Evolutionary conservation across 352 stramenopile species (phyloP), one percentile per base, ranked within the genome.

Genomic region (Globisporangium heterothallicum): DNA sequence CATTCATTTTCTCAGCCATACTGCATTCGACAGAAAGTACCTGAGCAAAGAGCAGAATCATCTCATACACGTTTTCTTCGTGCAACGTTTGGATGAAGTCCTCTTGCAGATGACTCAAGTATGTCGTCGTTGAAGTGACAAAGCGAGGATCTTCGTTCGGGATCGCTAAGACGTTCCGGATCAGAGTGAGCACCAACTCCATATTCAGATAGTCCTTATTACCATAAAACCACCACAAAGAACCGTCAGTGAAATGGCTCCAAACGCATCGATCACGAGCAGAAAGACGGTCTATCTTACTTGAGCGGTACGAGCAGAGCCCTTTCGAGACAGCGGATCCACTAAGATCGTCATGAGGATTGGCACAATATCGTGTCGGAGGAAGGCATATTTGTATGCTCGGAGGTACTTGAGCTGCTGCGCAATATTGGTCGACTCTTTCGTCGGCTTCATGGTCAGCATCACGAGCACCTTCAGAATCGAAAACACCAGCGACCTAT

Each of bases 381-480:
- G 61, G 67, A 95, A 93, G 48, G 86, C 85, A 59, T 86, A 64
- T 54, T 95, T 95, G 70, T 95, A 95, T 26, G 74, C 72, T 24
- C 81, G 61, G 9, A 95, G 56, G 53, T 89, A 92, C 63, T 79
- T 79, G 30, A 93, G 59, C 49, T 95, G 83, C 49, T 90, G 68
- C 7, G 79, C 74, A 26, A 92, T 72, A 50, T 93, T 86, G 38
- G 70, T 86, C 29, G 83, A 93, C 41, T 94, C 81, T 21, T 70
- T 72, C 4, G 79, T 50, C 1, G 84, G 85, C 41, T 88, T 88
- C 82, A 91, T 95, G 2, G 85, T 95, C 32, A 95, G 70, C 85
- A 95, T 94, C 22, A 94, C 84, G 34, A 95, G 75, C 52, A 95
- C 83, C 56, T 95, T 95, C 16, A 94, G 64, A 53, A 95, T 88